phyloP scores from a whole-genome alignment of 2,329 filamentous ascomycete species.

The Kalmusia sp. region DNA sequence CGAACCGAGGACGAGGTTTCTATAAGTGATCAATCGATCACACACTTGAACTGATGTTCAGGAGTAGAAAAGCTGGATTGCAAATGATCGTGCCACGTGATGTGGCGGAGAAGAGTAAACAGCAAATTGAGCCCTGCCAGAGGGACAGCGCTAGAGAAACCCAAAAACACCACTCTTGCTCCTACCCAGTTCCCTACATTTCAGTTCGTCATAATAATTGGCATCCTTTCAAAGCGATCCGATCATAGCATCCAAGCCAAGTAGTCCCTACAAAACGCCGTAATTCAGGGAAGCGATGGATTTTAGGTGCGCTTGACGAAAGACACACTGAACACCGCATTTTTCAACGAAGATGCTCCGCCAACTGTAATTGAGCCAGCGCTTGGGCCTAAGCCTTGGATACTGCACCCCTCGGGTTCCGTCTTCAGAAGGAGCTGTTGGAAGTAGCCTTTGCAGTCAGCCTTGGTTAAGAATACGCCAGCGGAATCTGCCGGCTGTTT shows the following conservation, averaged over 20 bases:
- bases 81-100: neutral
- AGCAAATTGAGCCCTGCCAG: neutral
- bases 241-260: neutral
- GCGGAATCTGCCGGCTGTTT: constrained; percentile 19
- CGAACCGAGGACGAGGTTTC: neutral
- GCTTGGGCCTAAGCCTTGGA: constrained; percentile 22
- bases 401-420: constrained; percentile 28
- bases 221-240: neutral
- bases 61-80: too few species aligned
- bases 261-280: neutral
- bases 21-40: too few species aligned
- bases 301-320: constrained; percentile 2
- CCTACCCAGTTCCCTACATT: neutral
- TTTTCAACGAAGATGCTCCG: constrained; percentile 25
- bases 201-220: neutral
- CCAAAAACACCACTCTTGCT: neutral
- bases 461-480: constrained; percentile 28
- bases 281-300: too few species aligned
- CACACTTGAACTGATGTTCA: too few species aligned
- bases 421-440: constrained; percentile 25
- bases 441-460: constrained; percentile 41
- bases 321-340: constrained; percentile 26
- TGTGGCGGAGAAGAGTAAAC: neutral
- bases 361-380: constrained; percentile 31
- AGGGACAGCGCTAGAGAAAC: neutral